Conservation (phyloP, 345 rosid genomes). For the Gossypium mustelinum region DNA sequence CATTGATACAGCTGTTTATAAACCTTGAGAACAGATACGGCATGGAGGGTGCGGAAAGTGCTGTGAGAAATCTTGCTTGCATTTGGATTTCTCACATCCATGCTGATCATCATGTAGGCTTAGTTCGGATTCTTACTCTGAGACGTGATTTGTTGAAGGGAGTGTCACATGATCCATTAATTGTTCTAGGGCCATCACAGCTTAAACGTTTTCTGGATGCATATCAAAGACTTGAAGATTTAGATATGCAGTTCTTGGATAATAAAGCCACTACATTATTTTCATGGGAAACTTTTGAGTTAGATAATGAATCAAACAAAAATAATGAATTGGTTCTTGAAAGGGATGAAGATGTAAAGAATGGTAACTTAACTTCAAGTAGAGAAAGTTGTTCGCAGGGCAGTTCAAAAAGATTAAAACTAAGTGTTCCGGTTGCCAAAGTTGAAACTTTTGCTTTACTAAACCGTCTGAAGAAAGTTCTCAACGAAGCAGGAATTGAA, state of each 20-base stretch:
- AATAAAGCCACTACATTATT: constrained; percentile 61
- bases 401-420: constrained; percentile 10
- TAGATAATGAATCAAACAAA: constrained; percentile 23
- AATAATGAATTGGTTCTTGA: background rate
- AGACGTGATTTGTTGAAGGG: constrained; percentile 66
- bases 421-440: constrained; percentile 34
- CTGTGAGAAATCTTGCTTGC: constrained; percentile 56
- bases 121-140: constrained; percentile 78
- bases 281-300: constrained; percentile 52
- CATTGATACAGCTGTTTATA: background rate
- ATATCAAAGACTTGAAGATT: constrained; percentile 85
- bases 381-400: constrained; percentile 65
- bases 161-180: constrained; percentile 61
- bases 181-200: constrained; percentile 73
- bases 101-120: constrained; percentile 88
- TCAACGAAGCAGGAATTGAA: constrained; percentile 61
- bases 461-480: constrained; percentile 52
- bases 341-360: background rate
- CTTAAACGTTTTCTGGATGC: constrained; percentile 81
- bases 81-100: constrained; percentile 98
- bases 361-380: background rate
- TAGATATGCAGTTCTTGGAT: constrained; percentile 84
- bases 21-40: constrained; percentile 49
- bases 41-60: constrained; percentile 63
- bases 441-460: constrained; percentile 31